Conservation (phyloP, 2,329 filamentous ascomycete species). For the Pleomassaria siparia region DNA sequence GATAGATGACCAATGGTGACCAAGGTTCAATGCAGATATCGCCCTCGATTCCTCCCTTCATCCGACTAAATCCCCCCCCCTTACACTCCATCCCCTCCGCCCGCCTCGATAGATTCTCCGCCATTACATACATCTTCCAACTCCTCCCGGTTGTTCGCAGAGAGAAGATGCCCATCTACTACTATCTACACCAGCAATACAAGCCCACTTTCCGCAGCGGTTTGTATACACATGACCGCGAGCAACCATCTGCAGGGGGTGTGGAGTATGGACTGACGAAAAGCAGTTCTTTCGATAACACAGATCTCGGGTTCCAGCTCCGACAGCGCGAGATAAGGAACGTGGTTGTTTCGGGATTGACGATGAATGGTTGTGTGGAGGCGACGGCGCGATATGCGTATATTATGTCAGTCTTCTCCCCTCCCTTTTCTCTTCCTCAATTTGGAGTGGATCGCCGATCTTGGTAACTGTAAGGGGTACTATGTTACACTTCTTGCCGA, state of each 20-base stretch:
- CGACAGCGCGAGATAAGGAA: slow-evolving; percentile 35
- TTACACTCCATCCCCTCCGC: not conserved
- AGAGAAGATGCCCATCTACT: slow-evolving; percentile 35
- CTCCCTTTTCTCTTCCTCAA: not conserved
- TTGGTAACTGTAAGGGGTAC: not conserved
- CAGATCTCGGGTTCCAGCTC: slow-evolving; percentile 41
- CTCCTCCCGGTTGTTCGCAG: not conserved
- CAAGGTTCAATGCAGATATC: too few species aligned
- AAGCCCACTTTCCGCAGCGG: slow-evolving; percentile 22
- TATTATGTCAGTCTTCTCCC: slow-evolving; percentile 24
- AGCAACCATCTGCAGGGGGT: slow-evolving; percentile 17
- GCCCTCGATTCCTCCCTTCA: too few species aligned
- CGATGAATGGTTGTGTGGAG: slow-evolving; percentile 39
- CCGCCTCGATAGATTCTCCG: not conserved
- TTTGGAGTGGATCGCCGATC: not conserved
- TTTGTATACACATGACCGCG: slow-evolving; percentile 30
- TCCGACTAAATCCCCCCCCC: too few species aligned
- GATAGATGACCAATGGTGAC: too few species aligned
- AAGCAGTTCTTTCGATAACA: slow-evolving; percentile 37
- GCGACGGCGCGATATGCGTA: slow-evolving; percentile 39
- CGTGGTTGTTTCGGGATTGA: slow-evolving; percentile 34
- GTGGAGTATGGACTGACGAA: slow-evolving; percentile 4
- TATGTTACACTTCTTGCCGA: slow-evolving; percentile 7
- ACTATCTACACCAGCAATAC: slow-evolving; percentile 37
- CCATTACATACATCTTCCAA: not conserved